Base-by-base conservation (phyloP, 345 rosid species). In the Erysimum cheiranthoides region DNA sequence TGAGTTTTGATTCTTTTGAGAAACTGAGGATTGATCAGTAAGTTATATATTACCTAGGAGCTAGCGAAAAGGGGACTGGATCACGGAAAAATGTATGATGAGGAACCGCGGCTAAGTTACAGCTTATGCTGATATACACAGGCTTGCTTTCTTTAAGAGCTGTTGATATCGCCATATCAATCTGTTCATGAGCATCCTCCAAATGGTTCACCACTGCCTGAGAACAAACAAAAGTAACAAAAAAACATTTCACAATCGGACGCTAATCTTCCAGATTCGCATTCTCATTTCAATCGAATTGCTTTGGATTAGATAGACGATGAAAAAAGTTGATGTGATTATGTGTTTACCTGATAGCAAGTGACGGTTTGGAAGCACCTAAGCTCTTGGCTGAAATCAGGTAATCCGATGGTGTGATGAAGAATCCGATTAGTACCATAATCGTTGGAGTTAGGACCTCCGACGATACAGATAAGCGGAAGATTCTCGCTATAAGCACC, bases 371-470 rank as follows among this genome's bases (percentile, higher is more conserved):
- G 84, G 64, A 86, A 86, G 39, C 89, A 86, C 13, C 86, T 38
- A 3, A 76, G 82, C 67, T 86, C 89, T 73, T 86, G 89, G 60
- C 45, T 75, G 39, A 86, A 84, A 77, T 86, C 86, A 21, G 89
- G 81, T 70, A 84, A 71, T 1, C 89, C 89, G 9, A 86, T 84
- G 31, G 87, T 86, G 65, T 86, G 89, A 68, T 86, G 89, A 51
- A 86, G 89, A 61, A 90, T 64, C 79, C 97, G 73, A 76, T 85
- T 92, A 7, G 96, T 90, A 10, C 97, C 97, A 60, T 84, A 90
- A 61, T 92, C 97, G 53, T 92, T 92, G 8, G 94, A 85, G 80
- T 90, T 90, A 4, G 93, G 94, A 34, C 97, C 97, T 10, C 97
- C 97, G 11, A 86, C 97, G 34, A 92, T 84, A 70, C 97, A 92